Conservation (phyloP, 768 basidiomycete species). For the Amanita inopinata region DNA sequence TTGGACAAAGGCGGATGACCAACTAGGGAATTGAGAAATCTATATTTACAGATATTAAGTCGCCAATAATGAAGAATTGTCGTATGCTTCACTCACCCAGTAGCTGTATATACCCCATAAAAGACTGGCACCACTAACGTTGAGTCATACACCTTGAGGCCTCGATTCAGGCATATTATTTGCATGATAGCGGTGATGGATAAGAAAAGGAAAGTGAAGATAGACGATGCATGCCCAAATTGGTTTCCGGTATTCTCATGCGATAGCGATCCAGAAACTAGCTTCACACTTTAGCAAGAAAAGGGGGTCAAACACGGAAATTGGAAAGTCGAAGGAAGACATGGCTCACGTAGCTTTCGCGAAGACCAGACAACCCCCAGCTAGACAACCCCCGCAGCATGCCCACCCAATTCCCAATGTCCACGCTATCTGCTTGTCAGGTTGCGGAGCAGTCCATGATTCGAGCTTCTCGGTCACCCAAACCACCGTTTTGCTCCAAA, state of each 20-base stretch:
- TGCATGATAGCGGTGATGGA: constrained; percentile 76
- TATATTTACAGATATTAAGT: constrained; percentile 18
- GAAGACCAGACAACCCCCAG: constrained; percentile 85
- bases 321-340: not conserved
- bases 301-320: constrained; percentile 9
- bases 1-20: not conserved
- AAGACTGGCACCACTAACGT: constrained; percentile 91
- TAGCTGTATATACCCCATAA: constrained; percentile 85
- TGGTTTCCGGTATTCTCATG: constrained; percentile 80
- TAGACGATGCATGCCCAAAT: constrained; percentile 72
- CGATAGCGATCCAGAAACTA: constrained; percentile 67
- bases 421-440: constrained; percentile 84
- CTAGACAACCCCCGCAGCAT: constrained; percentile 83
- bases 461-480: constrained; percentile 59
- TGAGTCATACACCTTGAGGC: constrained; percentile 83
- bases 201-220: constrained; percentile 65
- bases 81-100: constrained; percentile 41
- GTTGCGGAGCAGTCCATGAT: constrained; percentile 64
- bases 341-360: constrained; percentile 52
- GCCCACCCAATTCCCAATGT: constrained; percentile 92
- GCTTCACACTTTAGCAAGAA: constrained; percentile 49
- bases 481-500: constrained; percentile 38
- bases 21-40: constrained; percentile 36
- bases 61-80: too few species aligned
- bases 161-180: constrained; percentile 87